These are phyloP conservation scores for Durotheca rogersii DNA, from an alignment of 495 filamentous ascomycete species.

Conservation along the genomic window DNA sequence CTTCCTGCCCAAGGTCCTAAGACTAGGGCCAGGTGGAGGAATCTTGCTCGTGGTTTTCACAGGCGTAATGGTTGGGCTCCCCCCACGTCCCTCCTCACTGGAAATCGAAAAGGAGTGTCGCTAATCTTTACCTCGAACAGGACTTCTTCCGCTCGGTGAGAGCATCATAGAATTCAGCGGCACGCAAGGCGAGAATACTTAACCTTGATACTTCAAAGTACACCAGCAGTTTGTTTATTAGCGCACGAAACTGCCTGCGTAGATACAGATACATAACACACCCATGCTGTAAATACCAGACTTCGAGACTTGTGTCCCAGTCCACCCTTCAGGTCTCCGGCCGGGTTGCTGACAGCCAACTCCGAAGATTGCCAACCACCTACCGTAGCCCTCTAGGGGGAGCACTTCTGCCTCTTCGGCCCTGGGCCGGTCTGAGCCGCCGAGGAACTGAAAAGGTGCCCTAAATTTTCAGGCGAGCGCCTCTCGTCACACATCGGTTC, in stretches of 20 bases:
- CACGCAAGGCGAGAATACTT: not conserved
- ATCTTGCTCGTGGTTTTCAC: conserved; percentile 33
- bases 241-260: conserved; percentile 10
- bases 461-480: too few species aligned
- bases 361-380: too few species aligned
- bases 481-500: too few species aligned
- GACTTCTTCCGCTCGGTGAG: conserved; percentile 32
- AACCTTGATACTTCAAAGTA: not conserved
- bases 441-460: too few species aligned
- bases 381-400: too few species aligned
- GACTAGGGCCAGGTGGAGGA: conserved; percentile 78
- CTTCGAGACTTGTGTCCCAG: not conserved
- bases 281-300: not conserved
- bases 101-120: not conserved
- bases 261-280: conserved; percentile 16
- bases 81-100: not conserved
- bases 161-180: conserved; percentile 8
- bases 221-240: conserved; percentile 18
- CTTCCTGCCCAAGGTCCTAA: conserved; percentile 91
- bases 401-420: too few species aligned
- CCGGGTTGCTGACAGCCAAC: not conserved
- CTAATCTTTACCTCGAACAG: conserved; percentile 1
- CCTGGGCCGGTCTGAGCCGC: too few species aligned
- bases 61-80: conserved; percentile 21
- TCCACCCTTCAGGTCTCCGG: not conserved